Base-by-base conservation (phyloP, 306 rosid genomes). In the Rosa rugosa region DNA sequence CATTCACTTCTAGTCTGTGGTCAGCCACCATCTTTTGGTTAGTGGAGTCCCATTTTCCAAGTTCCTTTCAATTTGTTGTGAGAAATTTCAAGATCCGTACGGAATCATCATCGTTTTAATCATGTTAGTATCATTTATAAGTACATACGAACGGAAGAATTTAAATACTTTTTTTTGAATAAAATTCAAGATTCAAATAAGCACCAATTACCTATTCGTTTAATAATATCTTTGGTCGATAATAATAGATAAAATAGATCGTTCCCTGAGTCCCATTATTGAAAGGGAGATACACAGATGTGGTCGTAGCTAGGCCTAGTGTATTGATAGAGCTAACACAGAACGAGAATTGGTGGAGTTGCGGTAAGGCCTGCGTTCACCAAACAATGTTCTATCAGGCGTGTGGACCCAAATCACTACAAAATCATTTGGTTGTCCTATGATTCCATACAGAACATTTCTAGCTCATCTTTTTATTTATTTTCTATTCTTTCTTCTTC, bases 371-470 rank as follows among this genome's bases (percentile, higher is more conserved):
- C 17, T 4, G 16, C 10, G 34, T 27, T 25, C 75, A 31, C 75
- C 62, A 8, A 71, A 45, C 22, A 25, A 49, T 49, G 40, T 49
- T 71, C 46, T 4, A 11, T 17, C 11, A 16, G 44, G 27, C 44
- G 75, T 25, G 62, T 17, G 45, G 62, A 71, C 75, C 62, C 14
- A 6, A 36, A 34, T 14, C 51, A 40, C 31, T 67, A 4, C 9
- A n/a, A 31, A 5, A 69, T 69, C 56, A 68, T 68, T 68, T 68
- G 50, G 72, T 68, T 68, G 50, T 41, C 51, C 8, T 41, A 68
- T 41, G 72, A 68, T 68, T 46, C 42, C 45, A 65, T 36, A 65
- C 70, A 65, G 70, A 65, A 18, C 46, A 65, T 66, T 71, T 71
- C 23, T 11, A 25, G 59, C 59, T 71, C 59, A 47, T 22, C 41